Evolutionary conservation across 2,329 filamentous ascomycete genomes (phyloP).

Genomic region (Alternaria sp.): DNA sequence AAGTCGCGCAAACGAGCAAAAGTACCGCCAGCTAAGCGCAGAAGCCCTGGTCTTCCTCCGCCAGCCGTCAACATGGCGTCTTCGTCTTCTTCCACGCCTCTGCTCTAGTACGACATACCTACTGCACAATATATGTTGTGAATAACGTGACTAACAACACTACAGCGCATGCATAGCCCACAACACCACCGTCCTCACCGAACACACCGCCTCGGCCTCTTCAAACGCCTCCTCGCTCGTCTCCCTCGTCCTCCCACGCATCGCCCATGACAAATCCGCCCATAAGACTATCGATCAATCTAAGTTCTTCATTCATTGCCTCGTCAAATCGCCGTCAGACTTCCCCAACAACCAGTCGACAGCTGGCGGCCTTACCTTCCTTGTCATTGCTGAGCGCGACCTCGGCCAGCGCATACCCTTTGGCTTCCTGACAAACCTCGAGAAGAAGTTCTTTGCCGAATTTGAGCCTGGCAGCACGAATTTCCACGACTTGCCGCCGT

Average conservation of each 20-base stretch:
- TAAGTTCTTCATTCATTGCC: conserved; percentile 92
- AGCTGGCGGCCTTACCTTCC: conserved; percentile 85
- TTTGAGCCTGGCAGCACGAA: conserved; percentile 72
- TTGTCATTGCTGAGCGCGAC: conserved; percentile 82
- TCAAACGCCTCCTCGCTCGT: conserved; percentile 86
- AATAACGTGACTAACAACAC: conserved; percentile 15
- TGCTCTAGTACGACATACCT: conserved; percentile 45
- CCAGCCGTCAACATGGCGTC: conserved; percentile 43
- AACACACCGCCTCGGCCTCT: conserved; percentile 86
- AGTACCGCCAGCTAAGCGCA: conserved; percentile 1
- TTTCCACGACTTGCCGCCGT: conserved; percentile 80
- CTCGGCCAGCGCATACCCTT: conserved; percentile 90
- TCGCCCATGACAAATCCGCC: conserved; percentile 77
- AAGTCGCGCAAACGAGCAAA: conserved; percentile 1
- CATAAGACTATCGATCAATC: conserved; percentile 96
- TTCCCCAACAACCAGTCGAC: conserved; percentile 61
- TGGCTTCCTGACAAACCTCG: conserved; percentile 88
- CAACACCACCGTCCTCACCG: conserved; percentile 88
- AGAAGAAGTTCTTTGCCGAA: conserved; percentile 79
- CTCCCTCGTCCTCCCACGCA: conserved; percentile 93
- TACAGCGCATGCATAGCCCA: conserved; percentile 89
- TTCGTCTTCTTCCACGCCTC: conserved; percentile 47
- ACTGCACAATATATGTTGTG: background rate
- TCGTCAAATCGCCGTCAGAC: conserved; percentile 79
- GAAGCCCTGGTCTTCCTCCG: background rate